Evolutionary conservation across 202 grass and related monocot genomes (phyloP).

Genomic region (Miscanthus sacchariflorus): DNA sequence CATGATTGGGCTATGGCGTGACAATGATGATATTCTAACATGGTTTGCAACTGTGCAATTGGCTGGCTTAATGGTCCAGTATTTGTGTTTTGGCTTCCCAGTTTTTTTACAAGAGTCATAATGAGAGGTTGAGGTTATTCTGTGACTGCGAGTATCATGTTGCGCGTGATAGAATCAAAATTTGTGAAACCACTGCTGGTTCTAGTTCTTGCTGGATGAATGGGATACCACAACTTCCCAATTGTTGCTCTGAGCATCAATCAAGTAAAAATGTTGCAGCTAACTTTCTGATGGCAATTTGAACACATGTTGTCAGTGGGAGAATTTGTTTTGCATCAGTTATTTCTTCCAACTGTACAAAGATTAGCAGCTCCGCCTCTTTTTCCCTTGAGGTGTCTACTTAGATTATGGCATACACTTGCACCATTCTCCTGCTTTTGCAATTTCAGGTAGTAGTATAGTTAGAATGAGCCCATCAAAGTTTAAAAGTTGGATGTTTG

Average conservation of each 20-base stretch:
- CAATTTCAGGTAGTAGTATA: background rate
- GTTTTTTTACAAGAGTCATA: background rate
- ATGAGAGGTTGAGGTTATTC: background rate
- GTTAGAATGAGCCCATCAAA: background rate
- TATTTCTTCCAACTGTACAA: background rate
- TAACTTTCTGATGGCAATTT: background rate
- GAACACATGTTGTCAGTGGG: background rate
- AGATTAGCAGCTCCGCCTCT: background rate
- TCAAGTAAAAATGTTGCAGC: background rate
- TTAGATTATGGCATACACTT: background rate
- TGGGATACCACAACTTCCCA: background rate
- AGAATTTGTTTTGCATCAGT: background rate
- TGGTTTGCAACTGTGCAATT: background rate
- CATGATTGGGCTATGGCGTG: background rate
- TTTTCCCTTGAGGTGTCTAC: background rate
- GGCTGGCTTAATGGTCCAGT: background rate
- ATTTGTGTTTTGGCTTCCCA: background rate
- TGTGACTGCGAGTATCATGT: background rate
- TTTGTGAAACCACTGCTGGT: background rate
- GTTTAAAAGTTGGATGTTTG: background rate
- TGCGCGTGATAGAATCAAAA: background rate
- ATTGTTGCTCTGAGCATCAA: conserved; percentile 10
- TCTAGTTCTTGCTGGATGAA: conserved; percentile 8
- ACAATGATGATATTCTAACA: background rate
- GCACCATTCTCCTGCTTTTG: conserved; percentile 12